phyloP scores from a whole-genome alignment of 495 filamentous ascomycete species.

The Gamarada debralockiae region DNA sequence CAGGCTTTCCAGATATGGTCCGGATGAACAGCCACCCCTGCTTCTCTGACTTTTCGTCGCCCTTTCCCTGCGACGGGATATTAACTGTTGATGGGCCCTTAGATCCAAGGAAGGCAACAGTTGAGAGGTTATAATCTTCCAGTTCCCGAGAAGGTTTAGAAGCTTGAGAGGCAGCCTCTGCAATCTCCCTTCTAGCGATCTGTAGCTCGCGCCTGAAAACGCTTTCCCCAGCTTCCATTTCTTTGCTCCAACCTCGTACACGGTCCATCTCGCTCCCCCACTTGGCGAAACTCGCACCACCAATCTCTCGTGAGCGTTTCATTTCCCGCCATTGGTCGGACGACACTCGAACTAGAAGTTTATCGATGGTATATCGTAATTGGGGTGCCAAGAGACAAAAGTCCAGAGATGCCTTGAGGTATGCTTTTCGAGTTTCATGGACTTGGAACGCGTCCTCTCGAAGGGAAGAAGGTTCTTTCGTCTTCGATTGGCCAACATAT shows the following conservation, averaged over 20 bases:
- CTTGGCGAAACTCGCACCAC: slow-evolving; percentile 52
- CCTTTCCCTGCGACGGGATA: slow-evolving; percentile 30
- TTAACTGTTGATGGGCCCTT: slow-evolving; percentile 59
- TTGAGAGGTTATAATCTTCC: slow-evolving; percentile 85
- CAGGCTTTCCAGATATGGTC: slow-evolving; percentile 81
- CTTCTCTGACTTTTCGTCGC: slow-evolving; percentile 55
- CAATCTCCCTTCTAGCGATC: slow-evolving; percentile 74
- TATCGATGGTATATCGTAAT: slow-evolving; percentile 74
- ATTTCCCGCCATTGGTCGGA: slow-evolving; percentile 86
- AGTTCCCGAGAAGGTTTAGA: slow-evolving; percentile 82
- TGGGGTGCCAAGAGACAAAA: slow-evolving; percentile 85
- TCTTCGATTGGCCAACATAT: slow-evolving; percentile 80
- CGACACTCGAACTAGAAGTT: slow-evolving; percentile 77
- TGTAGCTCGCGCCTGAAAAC: slow-evolving; percentile 76
- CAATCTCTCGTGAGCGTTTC: slow-evolving; percentile 58
- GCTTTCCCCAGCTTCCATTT: slow-evolving; percentile 82
- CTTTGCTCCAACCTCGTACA: slow-evolving; percentile 84
- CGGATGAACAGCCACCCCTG: slow-evolving; percentile 92
- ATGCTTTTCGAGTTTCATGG: slow-evolving; percentile 87
- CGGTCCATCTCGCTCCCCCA: slow-evolving; percentile 79
- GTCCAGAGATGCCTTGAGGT: slow-evolving; percentile 89
- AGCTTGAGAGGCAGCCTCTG: slow-evolving; percentile 66
- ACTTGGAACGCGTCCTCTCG: slow-evolving; percentile 95
- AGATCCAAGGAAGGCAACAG: slow-evolving; percentile 78
- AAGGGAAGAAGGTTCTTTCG: slow-evolving; percentile 85